Base-by-base conservation (phyloP, 2,329 filamentous ascomycete genomes). In the Fusarium papillatum region DNA sequence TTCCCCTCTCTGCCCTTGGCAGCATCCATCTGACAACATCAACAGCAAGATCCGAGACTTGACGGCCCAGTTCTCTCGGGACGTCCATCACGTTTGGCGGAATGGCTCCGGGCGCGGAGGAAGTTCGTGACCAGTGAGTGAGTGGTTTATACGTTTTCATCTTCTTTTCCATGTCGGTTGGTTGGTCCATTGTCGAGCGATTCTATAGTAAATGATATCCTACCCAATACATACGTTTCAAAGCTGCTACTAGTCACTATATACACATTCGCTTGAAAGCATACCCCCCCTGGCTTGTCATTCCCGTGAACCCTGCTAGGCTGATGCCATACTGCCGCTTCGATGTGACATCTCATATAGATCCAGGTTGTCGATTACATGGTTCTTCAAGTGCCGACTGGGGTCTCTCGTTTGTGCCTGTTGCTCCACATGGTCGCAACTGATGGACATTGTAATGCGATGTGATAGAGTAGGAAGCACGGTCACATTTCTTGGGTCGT, bases 11-110 rank as follows among this genome's bases (percentile, higher is more conserved):
- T 48, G 14, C 17, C 17, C 16, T 17, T 22, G 3, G 5, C n/a
- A 24, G 10, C 24, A 9, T 10, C 26, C 14, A 39, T 24, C 72
- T 70, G 19, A 63, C 50, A 14, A 5, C 13, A 19, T 7, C 5
- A 13, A 53, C 24, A 77, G 75, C 31, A 77, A 77, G 55, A 77
- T 77, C 26, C 75, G 72, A 19, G 75, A 77, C 14, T 61, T 77
- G 22, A 77, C 75, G 7, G 75, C 75, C 4, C 75, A 76, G 16
- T 77, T 77, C 59, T 77, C 75, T 5, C 60, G 61, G 19, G 75
- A 77, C 34, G 75, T 77, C 24, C 50, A 77, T 38, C 64, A 66
- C 24, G 70, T 77, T 19, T 77, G 75, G 75, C 34, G 76, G 41
- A 70, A 59, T 22, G 67, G 68, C 5, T 31, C 61, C 11, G 39